These are phyloP conservation scores for Stereocaulon alpinum DNA, from an alignment of 495 filamentous ascomycete genomes.

Conservation along the genomic window DNA sequence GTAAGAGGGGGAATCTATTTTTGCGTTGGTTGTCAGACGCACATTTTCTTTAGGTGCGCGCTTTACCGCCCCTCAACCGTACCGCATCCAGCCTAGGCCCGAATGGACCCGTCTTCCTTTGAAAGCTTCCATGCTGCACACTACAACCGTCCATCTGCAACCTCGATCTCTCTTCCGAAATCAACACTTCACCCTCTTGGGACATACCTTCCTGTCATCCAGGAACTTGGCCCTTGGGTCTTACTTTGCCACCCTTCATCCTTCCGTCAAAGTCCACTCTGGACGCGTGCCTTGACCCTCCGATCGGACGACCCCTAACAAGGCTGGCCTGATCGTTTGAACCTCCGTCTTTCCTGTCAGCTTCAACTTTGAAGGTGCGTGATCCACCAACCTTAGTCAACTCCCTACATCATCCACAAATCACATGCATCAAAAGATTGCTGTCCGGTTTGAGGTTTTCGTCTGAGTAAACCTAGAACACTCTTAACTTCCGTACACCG, in stretches of 20 bases:
- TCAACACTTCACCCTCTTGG: slow-evolving; percentile 6
- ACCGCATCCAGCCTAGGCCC: not conserved
- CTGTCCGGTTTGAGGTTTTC: not conserved
- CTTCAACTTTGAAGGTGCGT: slow-evolving; percentile 8
- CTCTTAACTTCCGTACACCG: not conserved
- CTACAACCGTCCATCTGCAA: slow-evolving; percentile 4
- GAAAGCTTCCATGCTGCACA: slow-evolving; percentile 13
- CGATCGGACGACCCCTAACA: slow-evolving; percentile 13
- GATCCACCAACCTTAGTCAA: not conserved
- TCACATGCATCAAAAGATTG: not conserved
- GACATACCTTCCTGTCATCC: slow-evolving; percentile 3
- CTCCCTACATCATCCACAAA: not conserved
- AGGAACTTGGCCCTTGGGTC: not conserved
- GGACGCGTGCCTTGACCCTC: slow-evolving; percentile 4
- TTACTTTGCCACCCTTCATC: not conserved
- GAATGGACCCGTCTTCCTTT: not conserved
- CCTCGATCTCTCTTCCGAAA: not conserved
- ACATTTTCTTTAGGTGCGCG: not conserved
- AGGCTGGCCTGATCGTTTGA: slow-evolving; percentile 14
- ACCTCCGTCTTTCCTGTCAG: slow-evolving; percentile 2
- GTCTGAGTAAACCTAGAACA: not conserved
- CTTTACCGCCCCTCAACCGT: not conserved
- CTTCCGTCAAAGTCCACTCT: not conserved
- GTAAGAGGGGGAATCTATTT: not conserved
- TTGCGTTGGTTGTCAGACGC: not conserved